Evolutionary conservation across 768 basidiomycete species (phyloP).

Genomic region (Phanerochaete sordida): DNA sequence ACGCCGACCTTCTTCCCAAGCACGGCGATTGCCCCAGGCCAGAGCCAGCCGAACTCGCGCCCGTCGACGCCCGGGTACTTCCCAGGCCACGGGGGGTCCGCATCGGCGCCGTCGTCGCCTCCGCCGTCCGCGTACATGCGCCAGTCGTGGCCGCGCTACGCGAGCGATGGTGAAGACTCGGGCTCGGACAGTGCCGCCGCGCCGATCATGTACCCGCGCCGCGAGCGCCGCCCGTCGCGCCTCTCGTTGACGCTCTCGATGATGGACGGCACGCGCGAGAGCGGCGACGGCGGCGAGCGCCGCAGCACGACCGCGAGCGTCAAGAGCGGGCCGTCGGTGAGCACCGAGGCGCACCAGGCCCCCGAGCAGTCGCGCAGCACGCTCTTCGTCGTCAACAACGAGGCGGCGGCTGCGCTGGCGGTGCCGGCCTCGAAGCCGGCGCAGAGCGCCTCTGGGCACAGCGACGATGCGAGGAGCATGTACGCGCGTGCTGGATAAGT

Average conservation of each 20-base stretch:
- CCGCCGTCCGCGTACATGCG: slow-evolving; percentile 9
- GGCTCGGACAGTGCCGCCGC: not conserved
- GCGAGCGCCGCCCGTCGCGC: slow-evolving; percentile 16
- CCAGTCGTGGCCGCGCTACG: slow-evolving; percentile 15
- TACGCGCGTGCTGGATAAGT: not conserved
- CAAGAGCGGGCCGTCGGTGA: not conserved
- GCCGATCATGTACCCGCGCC: not conserved
- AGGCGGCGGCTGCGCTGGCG: not conserved
- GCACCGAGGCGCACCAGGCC: not conserved
- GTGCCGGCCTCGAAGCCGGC: not conserved
- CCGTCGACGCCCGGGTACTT: slow-evolving; percentile 15
- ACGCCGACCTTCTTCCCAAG: slow-evolving; percentile 5
- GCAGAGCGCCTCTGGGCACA: not conserved
- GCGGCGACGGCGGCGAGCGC: slow-evolving; percentile 7
- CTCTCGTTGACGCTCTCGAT: slow-evolving; percentile 24
- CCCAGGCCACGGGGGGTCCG: no score
- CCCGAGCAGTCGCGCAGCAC: slow-evolving; percentile 3
- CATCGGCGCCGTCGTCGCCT: not conserved
- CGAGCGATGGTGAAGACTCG: slow-evolving; percentile 9
- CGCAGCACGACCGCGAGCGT: not conserved
- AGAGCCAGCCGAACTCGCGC: slow-evolving; percentile 11
- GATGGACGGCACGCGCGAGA: slow-evolving; percentile 20
- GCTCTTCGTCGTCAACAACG: slow-evolving; percentile 10
- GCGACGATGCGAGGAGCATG: not conserved
- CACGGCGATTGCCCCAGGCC: slow-evolving; percentile 7